Conservation (phyloP, 2,329 filamentous ascomycete genomes). For the Tetracladium maxilliforme region DNA sequence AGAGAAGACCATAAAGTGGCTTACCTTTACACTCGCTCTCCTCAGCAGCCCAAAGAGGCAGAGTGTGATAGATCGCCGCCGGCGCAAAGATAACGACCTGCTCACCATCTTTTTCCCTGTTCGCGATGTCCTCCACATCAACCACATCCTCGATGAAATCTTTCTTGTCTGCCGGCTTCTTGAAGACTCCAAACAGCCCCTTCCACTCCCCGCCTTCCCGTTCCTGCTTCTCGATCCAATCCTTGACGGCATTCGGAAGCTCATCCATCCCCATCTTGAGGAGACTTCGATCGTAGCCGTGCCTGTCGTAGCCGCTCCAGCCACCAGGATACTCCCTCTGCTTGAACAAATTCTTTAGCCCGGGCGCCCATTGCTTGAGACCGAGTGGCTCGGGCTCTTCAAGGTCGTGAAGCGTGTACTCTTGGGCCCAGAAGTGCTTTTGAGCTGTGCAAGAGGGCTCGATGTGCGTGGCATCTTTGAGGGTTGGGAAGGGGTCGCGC, state of each 20-base stretch:
- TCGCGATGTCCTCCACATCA: slow-evolving; percentile 11
- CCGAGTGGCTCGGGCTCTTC: too few species aligned
- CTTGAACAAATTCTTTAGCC: too few species aligned
- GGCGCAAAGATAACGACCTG: slow-evolving; percentile 34
- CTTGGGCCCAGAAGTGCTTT: too few species aligned
- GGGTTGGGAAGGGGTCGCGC: too few species aligned
- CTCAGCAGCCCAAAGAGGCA: slow-evolving; percentile 33
- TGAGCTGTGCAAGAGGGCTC: too few species aligned
- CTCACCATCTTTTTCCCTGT: slow-evolving; percentile 8
- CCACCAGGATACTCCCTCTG: too few species aligned
- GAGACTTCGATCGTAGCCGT: slow-evolving; percentile 30
- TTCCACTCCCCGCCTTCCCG: slow-evolving; percentile 16
- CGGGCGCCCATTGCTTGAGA: too few species aligned
- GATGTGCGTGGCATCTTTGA: too few species aligned
- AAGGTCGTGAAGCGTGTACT: too few species aligned
- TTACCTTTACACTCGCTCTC: slow-evolving; percentile 25
- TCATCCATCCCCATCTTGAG: slow-evolving; percentile 29
- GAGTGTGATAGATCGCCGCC: slow-evolving; percentile 30
- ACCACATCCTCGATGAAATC: slow-evolving; percentile 22
- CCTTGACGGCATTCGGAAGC: slow-evolving; percentile 24
- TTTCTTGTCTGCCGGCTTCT: slow-evolving; percentile 19
- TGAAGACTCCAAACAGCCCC: slow-evolving; percentile 25
- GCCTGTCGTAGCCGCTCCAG: slow-evolving; percentile 36
- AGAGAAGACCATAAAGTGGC: too few species aligned
- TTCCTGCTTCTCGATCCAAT: slow-evolving; percentile 32